phyloP scores from a whole-genome alignment of 1,284 basidiomycete species.

The Malassezia slooffiae region DNA sequence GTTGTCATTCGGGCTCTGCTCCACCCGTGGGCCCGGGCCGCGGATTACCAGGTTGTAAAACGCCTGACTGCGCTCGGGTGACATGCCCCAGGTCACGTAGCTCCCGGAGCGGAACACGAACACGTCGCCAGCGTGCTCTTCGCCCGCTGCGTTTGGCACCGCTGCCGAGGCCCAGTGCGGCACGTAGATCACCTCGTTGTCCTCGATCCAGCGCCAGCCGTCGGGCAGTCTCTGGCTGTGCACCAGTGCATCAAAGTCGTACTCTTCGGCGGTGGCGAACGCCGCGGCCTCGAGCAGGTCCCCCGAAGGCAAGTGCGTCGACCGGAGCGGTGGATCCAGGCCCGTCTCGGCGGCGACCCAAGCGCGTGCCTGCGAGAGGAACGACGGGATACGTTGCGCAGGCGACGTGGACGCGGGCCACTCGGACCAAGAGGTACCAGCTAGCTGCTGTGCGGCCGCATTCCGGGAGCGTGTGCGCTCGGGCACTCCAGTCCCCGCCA shows the following conservation, averaged over 20 bases:
- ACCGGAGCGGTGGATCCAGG: conserved; percentile 1
- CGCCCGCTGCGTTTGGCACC: neutral
- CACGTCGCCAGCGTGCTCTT: conserved; percentile 23
- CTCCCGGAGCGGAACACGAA: conserved; percentile 40
- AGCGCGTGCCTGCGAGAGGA: no score
- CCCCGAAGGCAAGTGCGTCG: neutral
- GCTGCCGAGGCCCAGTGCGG: conserved; percentile 27
- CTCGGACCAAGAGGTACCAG: no score
- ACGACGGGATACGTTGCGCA: no score
- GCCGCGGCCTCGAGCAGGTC: conserved; percentile 26
- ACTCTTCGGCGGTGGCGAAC: conserved; percentile 36
- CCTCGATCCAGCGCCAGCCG: conserved; percentile 33
- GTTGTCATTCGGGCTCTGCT: conserved; percentile 22
- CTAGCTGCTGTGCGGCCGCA: no score
- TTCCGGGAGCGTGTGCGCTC: neutral
- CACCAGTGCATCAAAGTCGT: conserved; percentile 31
- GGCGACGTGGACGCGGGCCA: no score
- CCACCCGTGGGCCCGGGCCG: conserved; percentile 21
- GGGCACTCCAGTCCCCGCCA: neutral
- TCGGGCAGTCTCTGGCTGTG: conserved; percentile 23
- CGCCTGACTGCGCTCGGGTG: conserved; percentile 24
- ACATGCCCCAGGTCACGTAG: conserved; percentile 43
- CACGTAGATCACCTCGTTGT: conserved; percentile 40
- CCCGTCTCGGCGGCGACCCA: neutral
- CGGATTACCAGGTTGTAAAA: conserved; percentile 32